Base-by-base conservation (phyloP, 2,329 filamentous ascomycete species). In the Talaromyces sp. region DNA sequence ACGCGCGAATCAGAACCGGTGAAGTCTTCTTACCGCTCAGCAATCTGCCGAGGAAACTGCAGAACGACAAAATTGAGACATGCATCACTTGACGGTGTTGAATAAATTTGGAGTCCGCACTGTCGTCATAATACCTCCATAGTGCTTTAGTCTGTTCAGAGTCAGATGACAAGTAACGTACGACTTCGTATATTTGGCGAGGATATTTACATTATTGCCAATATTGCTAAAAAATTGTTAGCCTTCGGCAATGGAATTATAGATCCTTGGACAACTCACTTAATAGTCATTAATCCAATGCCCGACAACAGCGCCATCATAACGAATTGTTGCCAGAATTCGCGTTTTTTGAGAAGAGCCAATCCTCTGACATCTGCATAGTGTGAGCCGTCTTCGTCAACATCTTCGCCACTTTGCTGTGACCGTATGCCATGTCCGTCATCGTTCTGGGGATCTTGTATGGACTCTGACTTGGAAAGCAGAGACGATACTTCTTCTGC, bases 261-360 rank as follows among this genome's bases (percentile, higher is more conserved):
- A 28, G 7, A 37, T 19, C 10, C 11, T 28, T 17, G 19, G 19
- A 22, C 39, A n/a, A 64, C 88, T 74, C 80, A 96, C 91, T 99
- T 99, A 76, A 99, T 99, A 0, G 93, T 97, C 94, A 99, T 99
- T 63, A 99, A 78, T 10, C 94, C 94, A 66, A 97, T 89, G 54
- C 94, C 94, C 5, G 91, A 91, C 62, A 97, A 79, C n/a, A 97
- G 83, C 39, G 87, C 91, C 82, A 99, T 89, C 64, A 96, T 85
- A 58, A 83, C 74, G 73, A 95, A 97, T 28, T 96, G 77, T 68
- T 95, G 89, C 91, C 92, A 97, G 73, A 97, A 99, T 63, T 95
- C 88, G 50, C 86, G 67, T 61, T 82, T 85, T 55, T 78, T 79
- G 33, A 96, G 76, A 69, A 99, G 80, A 15, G 82, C 81, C 68